Base-by-base conservation (phyloP, 352 stramenopile species). In the Pythium sukuiense region DNA sequence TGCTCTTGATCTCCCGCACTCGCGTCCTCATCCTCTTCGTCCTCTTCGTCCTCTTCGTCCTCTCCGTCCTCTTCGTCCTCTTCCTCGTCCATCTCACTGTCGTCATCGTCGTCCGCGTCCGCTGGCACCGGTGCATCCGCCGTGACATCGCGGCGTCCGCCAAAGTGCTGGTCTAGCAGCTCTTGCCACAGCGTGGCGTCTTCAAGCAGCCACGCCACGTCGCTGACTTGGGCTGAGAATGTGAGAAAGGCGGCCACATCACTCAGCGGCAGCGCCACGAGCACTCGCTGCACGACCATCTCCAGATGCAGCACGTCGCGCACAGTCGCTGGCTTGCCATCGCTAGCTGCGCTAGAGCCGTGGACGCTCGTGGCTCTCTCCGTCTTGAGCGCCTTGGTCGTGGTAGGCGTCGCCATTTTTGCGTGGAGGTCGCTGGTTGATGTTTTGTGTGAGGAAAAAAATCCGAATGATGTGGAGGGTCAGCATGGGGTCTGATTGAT, bases 161-260 rank as follows among this genome's bases (percentile, higher is more conserved):
- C 56, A 52, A 73, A 73, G 50, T 73, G 67, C 35, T 58, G 55
- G n/a, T 24, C 33, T 9, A 76, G 55, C 18, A 85, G 39, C 29
- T 81, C 66, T 14, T 70, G 56, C 79, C 79, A 87, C 5, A 87
- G 65, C 20, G 58, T 45, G 43, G 43, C 35, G 67, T 85, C 79
- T 13, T 71, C 57, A 13, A 77, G 30, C 27, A 65, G 53, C 59
- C 59, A 67, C 43, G 29, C 16, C 12, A 72, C 30, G 46, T 68
- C 59, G n/a, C 16, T 13, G 2, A 11, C 9, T 9, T 18, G 26
- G 26, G 45, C 49, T 4, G 33, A 33, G 3, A 45, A 46, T 2
- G 41, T 24, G 18, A 72, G 55, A 29, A 72, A 64, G 24, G 29
- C 30, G 16, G 14, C 20, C 18, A 72, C 27, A 30, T 64, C 55